A percentile compares a stretch with the other conserved stretches of the same genome.
Evolutionary conservation across 2,329 filamentous ascomycete genomes (phyloP).

Genomic region (Coccinonectria pachysandricola): DNA sequence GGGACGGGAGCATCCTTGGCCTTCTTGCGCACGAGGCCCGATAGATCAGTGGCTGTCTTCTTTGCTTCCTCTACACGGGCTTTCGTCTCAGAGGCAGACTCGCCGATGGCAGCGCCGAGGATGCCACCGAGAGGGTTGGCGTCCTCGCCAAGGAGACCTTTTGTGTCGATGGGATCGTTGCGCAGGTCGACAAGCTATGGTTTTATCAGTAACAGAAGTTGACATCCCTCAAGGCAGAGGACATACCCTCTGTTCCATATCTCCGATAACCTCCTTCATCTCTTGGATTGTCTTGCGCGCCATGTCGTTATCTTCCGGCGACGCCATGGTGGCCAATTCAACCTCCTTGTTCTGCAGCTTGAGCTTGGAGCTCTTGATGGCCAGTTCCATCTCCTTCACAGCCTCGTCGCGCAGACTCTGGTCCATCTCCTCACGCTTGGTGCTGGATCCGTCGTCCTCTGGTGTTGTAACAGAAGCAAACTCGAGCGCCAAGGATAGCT

Average conservation of each 20-base stretch:
- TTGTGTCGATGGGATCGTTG: slow-evolving; percentile 40
- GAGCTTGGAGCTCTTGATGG: slow-evolving; percentile 61
- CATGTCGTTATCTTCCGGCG: slow-evolving; percentile 56
- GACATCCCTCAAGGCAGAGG: slow-evolving; percentile 5
- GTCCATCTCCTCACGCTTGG: slow-evolving; percentile 47
- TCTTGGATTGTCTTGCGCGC: slow-evolving; percentile 55
- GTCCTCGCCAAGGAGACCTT: slow-evolving; percentile 27
- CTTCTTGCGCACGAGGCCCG: slow-evolving; percentile 65
- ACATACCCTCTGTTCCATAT: slow-evolving; percentile 66
- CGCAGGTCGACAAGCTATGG: slow-evolving; percentile 58
- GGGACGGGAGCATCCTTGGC: slow-evolving; percentile 24
- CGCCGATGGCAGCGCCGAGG: slow-evolving; percentile 52
- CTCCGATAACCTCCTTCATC: slow-evolving; percentile 66
- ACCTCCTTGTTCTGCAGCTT: slow-evolving; percentile 63
- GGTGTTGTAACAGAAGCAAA: slow-evolving; percentile 71
- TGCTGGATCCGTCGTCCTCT: slow-evolving; percentile 35
- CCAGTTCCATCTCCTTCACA: slow-evolving; percentile 58
- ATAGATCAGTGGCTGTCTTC: slow-evolving; percentile 63
- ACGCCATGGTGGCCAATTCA: slow-evolving; percentile 50
- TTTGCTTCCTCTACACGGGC: slow-evolving; percentile 62
- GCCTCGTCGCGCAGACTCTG: slow-evolving; percentile 63
- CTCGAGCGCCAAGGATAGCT: slow-evolving; percentile 87
- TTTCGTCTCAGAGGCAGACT: slow-evolving; percentile 48
- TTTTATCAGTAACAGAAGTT: slow-evolving; percentile 4
- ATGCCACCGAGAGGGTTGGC: slow-evolving; percentile 44